Conservation (phyloP, 306 rosid genomes). For the Gleditsia sinensis region DNA sequence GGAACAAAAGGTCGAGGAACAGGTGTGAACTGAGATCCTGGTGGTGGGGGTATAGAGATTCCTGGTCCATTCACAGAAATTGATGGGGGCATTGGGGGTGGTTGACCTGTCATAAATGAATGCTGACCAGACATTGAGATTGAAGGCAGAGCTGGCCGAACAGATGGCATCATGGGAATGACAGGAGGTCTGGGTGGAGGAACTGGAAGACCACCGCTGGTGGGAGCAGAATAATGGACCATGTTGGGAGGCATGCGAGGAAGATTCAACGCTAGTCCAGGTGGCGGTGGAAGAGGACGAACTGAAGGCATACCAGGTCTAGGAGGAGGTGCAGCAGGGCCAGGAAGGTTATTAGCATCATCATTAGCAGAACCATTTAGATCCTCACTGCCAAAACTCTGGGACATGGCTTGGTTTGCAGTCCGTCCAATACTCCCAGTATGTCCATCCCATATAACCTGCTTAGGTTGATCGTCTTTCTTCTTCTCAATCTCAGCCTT, state of each 20-base stretch:
- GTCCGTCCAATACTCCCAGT: conserved; percentile 96
- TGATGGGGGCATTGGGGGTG: conserved; percentile 64
- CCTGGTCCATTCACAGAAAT: conserved; percentile 58
- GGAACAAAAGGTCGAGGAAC: conserved; percentile 65
- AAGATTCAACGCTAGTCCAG: conserved; percentile 88
- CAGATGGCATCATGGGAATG: conserved; percentile 59
- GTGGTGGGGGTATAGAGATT: conserved; percentile 77
- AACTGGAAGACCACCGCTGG: conserved; percentile 54
- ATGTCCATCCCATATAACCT: conserved; percentile 99
- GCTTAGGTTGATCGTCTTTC: conserved; percentile 96
- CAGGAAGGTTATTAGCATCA: conserved; percentile 70
- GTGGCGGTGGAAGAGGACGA: conserved; percentile 95
- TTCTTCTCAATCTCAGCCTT: conserved; percentile 97
- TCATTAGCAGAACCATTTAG: conserved; percentile 54
- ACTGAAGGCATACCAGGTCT: conserved; percentile 78
- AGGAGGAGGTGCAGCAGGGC: conserved; percentile 95
- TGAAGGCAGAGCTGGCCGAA: conserved; percentile 68
- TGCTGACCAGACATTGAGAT: conserved; percentile 80
- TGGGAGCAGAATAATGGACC: conserved; percentile 64
- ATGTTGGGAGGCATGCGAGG: conserved; percentile 66
- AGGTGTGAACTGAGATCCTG: conserved; percentile 83
- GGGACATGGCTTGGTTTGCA: conserved; percentile 94
- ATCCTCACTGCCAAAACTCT: conserved; percentile 70
- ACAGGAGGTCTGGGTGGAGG: conserved; percentile 72
- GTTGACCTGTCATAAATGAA: conserved; percentile 56